Conservation (phyloP, 78 protist genomes). For the Dictyostelium intermedium region DNA sequence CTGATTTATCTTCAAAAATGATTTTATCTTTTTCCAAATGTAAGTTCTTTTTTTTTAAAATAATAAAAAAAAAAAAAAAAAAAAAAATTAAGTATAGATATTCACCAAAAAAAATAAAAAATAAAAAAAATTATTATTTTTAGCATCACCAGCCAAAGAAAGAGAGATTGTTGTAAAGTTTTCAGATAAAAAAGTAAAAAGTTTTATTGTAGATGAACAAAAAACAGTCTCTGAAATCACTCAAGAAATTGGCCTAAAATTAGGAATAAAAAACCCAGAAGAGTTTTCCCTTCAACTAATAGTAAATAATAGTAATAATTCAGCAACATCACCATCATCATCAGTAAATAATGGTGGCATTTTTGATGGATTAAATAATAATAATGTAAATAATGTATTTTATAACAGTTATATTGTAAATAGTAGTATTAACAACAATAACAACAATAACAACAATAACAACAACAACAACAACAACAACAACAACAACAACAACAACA, state of each 20-base stretch:
- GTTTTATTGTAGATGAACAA: conserved; percentile 66
- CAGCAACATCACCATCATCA: neutral
- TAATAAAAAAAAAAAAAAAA: too few relatives aligned
- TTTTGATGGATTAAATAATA: neutral
- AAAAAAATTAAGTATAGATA: too few relatives aligned
- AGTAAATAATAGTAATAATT: neutral
- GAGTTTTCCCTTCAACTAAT: conserved; percentile 74
- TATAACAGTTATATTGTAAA: conserved; percentile 7
- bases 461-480: too few relatives aligned
- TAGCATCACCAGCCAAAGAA: conserved; percentile 23
- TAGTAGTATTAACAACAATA: neutral
- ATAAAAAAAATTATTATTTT: neutral
- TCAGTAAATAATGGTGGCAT: neutral
- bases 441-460: neutral
- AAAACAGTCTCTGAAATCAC: conserved; percentile 73
- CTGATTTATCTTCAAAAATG: conserved; percentile 70
- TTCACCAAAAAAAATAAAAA: neutral
- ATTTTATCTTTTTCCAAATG: conserved; percentile 61
- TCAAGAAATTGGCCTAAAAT: conserved; percentile 68
- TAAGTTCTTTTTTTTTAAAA: neutral
- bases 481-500: neutral
- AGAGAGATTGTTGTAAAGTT: conserved; percentile 78
- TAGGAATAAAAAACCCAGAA: conserved; percentile 80
- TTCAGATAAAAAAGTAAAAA: conserved; percentile 77
- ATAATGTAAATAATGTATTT: conserved; percentile 25